Base-by-base conservation (phyloP, 2,329 filamentous ascomycete genomes). In the Aspergillus chevalieri region DNA sequence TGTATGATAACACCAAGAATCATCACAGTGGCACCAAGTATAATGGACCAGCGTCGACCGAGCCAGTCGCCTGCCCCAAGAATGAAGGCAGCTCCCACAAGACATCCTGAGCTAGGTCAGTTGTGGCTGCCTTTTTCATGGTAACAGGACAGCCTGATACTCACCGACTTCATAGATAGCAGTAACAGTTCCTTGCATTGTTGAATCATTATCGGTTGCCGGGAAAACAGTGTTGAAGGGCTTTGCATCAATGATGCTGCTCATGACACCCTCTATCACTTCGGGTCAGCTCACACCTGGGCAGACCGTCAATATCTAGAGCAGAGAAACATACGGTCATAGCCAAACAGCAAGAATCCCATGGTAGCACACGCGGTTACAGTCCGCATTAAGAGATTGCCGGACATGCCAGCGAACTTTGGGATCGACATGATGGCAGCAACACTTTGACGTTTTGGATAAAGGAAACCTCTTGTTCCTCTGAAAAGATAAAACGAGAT, bases 311-410 rank as follows among this genome's bases (percentile, higher is more conserved):
- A 28, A 28, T 8, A 28, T 28, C 10, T 28, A 28, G 8, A 10
- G 26, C 26, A 28, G 9, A 8, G 24, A 28, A 28, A 28, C 61
- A 52, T 58, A 69, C 64, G 78, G 50, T 80, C 76, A 56, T 80
- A 80, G 38, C 77, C 78, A 51, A 80, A 80, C 15, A 81, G 74
- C 12, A 81, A 63, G 65, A 83, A 82, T 3, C 78, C 80, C 17
- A 41, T 41, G 5, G 8, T 10, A 17, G 38, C 15, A 10, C 7
- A 17, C 6, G 14, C 14, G 15, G 34, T 38, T 17, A 38, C 34
- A 17, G 34, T n/a, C 15, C 34, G 14, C 34, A 38, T 38, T 17
- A 38, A 17, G 6, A 6, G 15, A 17, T n/a, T n/a, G 14, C 34
- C 34, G 34, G 34, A 38, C 15, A 38, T n/a, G 6, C n/a, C 34